Evolutionary conservation across 179 eudicot genomes (phyloP).

Genomic region (Spinacia oleracea): DNA sequence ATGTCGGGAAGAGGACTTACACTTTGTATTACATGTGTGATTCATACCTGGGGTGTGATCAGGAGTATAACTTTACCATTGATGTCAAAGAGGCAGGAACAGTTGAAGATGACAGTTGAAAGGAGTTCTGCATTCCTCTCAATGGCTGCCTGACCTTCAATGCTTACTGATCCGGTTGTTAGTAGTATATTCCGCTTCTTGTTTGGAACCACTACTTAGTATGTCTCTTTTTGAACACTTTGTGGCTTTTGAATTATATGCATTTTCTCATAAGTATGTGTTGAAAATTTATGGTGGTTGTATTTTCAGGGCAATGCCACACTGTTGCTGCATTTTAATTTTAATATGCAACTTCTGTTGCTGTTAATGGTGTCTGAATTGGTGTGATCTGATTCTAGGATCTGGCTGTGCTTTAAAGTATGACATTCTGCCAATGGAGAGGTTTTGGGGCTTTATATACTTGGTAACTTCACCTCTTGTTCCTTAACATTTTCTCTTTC

Average conservation of each 20-base stretch:
- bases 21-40: slow-evolving; percentile 88
- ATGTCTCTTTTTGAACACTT: neutral
- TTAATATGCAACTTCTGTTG: neutral
- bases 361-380: neutral
- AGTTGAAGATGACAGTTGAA: slow-evolving; percentile 37
- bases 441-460: neutral
- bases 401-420: neutral
- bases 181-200: slow-evolving; percentile 6
- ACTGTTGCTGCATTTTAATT: neutral
- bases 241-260: neutral
- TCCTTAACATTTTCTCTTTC: neutral
- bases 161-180: neutral
- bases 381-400: neutral
- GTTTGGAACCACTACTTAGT: slow-evolving; percentile 8
- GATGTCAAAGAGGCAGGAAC: slow-evolving; percentile 54
- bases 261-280: neutral
- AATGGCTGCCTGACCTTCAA: neutral
- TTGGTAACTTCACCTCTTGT: neutral
- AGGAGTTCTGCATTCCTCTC: slow-evolving; percentile 20
- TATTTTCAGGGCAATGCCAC: neutral
- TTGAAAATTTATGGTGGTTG: neutral
- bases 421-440: neutral
- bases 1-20: slow-evolving; percentile 59
- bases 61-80: slow-evolving; percentile 68
- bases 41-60: slow-evolving; percentile 88